Evolutionary conservation across 2,329 filamentous ascomycete species (phyloP).

Genomic region (Aspergillus caelatus): DNA sequence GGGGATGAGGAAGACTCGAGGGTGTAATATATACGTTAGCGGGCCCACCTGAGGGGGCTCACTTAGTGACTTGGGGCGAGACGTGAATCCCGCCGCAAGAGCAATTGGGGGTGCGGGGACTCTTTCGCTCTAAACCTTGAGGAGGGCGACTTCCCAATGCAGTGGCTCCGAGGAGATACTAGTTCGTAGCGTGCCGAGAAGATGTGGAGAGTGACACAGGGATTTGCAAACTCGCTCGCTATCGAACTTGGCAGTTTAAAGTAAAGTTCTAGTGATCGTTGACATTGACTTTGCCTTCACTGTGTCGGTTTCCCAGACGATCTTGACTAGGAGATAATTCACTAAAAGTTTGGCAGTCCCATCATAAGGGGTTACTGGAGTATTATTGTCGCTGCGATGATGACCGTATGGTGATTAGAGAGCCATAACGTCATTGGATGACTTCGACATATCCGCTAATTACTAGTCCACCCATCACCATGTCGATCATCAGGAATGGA

Average conservation of each 20-base stretch:
- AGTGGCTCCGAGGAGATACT: conserved; percentile 6
- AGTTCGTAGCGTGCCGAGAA: conserved; percentile 8
- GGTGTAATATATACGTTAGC: conserved; percentile 13
- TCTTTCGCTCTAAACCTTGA: background rate
- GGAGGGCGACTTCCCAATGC: background rate
- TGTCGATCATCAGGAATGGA: background rate
- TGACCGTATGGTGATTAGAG: background rate
- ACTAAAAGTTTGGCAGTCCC: background rate
- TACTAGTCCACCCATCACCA: background rate
- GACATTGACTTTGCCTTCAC: background rate
- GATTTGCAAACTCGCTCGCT: background rate
- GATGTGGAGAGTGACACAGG: background rate
- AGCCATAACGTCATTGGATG: background rate
- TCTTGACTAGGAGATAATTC: background rate
- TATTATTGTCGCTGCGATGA: background rate
- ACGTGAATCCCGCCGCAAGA: conserved; percentile 1
- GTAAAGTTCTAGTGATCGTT: background rate
- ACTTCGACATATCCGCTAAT: background rate
- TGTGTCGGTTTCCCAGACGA: background rate
- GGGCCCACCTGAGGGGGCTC: background rate
- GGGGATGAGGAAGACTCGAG: background rate
- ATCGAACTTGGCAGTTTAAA: background rate
- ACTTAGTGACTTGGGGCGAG: background rate
- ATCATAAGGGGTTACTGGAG: background rate
- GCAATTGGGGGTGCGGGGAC: conserved; percentile 3